Conservation (phyloP, 306 rosid genomes). For the Cucurbita pepo region DNA sequence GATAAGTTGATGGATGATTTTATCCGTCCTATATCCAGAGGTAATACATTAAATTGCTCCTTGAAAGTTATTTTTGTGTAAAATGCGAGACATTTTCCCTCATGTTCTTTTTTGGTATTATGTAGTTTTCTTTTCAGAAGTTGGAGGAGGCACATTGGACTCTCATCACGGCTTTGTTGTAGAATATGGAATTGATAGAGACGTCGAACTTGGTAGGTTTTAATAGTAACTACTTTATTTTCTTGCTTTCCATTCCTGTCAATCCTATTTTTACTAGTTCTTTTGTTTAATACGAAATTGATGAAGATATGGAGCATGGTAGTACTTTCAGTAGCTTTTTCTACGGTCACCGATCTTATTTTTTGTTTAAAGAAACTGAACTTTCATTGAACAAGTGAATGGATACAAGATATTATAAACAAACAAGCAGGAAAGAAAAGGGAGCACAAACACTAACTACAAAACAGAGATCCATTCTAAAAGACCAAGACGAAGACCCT, state of each 20-base stretch:
- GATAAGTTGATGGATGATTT: constrained; percentile 57
- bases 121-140: constrained; percentile 74
- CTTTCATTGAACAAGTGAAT: too few relatives aligned
- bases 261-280: not conserved
- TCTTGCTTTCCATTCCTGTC: not conserved
- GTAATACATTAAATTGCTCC: constrained; percentile 12
- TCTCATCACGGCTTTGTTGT: constrained; percentile 96
- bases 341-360: not conserved
- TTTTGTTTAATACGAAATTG: not conserved
- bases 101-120: constrained; percentile 9
- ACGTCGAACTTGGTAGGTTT: constrained; percentile 75
- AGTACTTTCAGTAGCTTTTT: not conserved
- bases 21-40: constrained; percentile 60
- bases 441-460: too few relatives aligned
- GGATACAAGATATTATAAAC: too few relatives aligned
- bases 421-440: too few relatives aligned
- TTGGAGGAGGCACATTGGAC: constrained; percentile 88
- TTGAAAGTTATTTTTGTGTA: not conserved
- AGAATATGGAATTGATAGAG: constrained; percentile 80
- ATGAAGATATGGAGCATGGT: not conserved
- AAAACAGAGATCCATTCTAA: too few relatives aligned
- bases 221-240: not conserved
- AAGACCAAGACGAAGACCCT: too few relatives aligned
- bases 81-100: not conserved
- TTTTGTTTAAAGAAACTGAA: too few relatives aligned